Evolutionary conservation across 768 basidiomycete species (phyloP).

Genomic region (Xerocomellus dryophilus): DNA sequence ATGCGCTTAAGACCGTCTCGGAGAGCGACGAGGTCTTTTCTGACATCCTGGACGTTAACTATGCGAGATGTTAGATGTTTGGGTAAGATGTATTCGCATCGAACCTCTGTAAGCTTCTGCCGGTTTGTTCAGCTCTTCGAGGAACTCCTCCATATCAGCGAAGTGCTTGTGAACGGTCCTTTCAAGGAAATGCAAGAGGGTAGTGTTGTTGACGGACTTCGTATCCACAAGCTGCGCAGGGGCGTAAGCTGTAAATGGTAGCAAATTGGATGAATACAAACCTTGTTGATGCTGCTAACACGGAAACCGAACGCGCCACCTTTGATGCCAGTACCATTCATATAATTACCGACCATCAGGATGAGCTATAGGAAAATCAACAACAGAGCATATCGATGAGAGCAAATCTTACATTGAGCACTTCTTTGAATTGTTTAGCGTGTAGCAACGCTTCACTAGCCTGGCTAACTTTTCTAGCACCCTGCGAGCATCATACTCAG

Average conservation of each 20-base stretch:
- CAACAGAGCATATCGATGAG: neutral
- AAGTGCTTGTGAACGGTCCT: slow-evolving; percentile 85
- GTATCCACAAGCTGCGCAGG: slow-evolving; percentile 84
- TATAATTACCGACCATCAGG: slow-evolving; percentile 93
- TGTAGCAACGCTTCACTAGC: slow-evolving; percentile 77
- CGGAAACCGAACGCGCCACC: slow-evolving; percentile 97
- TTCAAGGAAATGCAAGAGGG: slow-evolving; percentile 91
- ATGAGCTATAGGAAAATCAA: slow-evolving; percentile 57
- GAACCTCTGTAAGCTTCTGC: slow-evolving; percentile 90
- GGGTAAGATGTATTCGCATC: slow-evolving; percentile 10
- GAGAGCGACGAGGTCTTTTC: slow-evolving; percentile 70
- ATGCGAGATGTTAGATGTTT: slow-evolving; percentile 14
- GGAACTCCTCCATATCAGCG: slow-evolving; percentile 79
- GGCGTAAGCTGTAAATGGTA: neutral
- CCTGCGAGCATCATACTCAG: slow-evolving; percentile 41
- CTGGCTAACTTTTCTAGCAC: slow-evolving; percentile 74
- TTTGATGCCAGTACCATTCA: slow-evolving; percentile 95
- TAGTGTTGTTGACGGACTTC: slow-evolving; percentile 92
- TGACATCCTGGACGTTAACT: slow-evolving; percentile 87
- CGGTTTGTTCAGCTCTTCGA: slow-evolving; percentile 85
- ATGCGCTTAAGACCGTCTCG: slow-evolving; percentile 76
- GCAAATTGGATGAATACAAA: slow-evolving; percentile 26
- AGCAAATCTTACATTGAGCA: slow-evolving; percentile 64
- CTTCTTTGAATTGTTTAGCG: slow-evolving; percentile 85
- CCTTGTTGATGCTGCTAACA: slow-evolving; percentile 97